Base-by-base conservation (phyloP, 306 rosid genomes). In the Inga leiocalycina region DNA sequence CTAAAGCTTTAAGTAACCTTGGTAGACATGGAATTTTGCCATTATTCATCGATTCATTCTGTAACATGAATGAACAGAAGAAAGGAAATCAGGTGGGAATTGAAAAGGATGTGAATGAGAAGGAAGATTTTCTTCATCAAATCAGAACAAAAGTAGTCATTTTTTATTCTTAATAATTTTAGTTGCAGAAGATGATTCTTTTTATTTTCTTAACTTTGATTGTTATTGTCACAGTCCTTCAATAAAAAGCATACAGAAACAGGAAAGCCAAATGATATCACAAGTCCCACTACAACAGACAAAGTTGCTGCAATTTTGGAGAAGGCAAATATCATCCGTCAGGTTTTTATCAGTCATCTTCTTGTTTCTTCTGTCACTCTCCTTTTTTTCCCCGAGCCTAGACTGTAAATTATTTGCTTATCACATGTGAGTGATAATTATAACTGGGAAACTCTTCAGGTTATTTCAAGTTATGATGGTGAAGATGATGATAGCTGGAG, bases 281-380 rank as follows among this genome's bases (percentile, higher is more conserved):
- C 86, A 2, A 88, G 76, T 80, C 87, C 93, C 13, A n/a, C 88
- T 15, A 83, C 95, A 30, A 92, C 86, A 17, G 85, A 88, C 83
- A 85, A 92, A 82, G 97, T 96, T 85, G 90, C 97, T 5, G 98
- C 98, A 85, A 96, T 96, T 84, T 83, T 96, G 88, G 95, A 92
- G 92, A 94, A 94, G 87, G 98, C 98, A 75, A 94, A 84, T 39
- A 97, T 98, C 44, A 94, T 96, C 62, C 98, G 98, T 83, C 99
- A 92, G 98, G 99, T 96, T 88, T 81, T 34, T n/a, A 10, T 54
- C 46, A 19, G 30, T 24, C 52, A n/a, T 10, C 20, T n/a, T 46
- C 46, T 74, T 34, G 45, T 64, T n/a, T 32, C 14, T 30, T 51
- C 77, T 71, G 24, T 37, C 66, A 65, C 81, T 72, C 73, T 16